Evolutionary conservation across 352 stramenopile species (phyloP), one percentile per base, ranked within the genome.

Genomic region (Lagenidium giganteum): DNA sequence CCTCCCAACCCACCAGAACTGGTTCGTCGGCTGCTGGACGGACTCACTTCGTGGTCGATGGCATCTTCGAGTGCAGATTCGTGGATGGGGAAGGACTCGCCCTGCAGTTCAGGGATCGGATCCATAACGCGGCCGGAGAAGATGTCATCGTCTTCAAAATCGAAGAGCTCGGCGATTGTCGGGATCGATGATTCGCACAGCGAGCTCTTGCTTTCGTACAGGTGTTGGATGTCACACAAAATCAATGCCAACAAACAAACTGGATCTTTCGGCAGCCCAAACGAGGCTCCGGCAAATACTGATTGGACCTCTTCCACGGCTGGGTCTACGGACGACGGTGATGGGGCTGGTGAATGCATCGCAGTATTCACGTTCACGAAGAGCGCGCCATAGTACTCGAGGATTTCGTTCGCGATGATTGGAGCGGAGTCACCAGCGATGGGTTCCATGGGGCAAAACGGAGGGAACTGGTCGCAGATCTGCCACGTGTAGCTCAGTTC

Each of bases 121-220:
- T n/a, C n/a, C n/a, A n/a, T n/a, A n/a, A n/a, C n/a, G n/a, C n/a
- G n/a, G n/a, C n/a, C n/a, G n/a, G n/a, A n/a, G n/a, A n/a, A n/a
- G 1, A 60, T 61, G 23, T 88, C 76, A 16, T 91, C 79, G 7
- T 88, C 74, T 43, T 89, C 79, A 44, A 89, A 85, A 41, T 91
- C 79, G 3, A 91, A 66, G 14, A 89, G 49, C 45, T 91, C 76
- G 5, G 72, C 64, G 14, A 92, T 47, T 7, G 75, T 70, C 8
- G 80, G 77, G 9, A 94, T 70, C 6, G 68, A 64, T 16, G 67
- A 64, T 44, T 91, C 79, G 0, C 64, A 57, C 4, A 94, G 45
- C 1, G 72, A 72, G 39, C 82, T 94, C n/a, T 74, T 70, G 47
- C 79, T 87, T 30, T 85, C 70, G 26, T 82, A 88, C 20, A 92